Base-by-base conservation (phyloP, 306 rosid species). In the Vigna trinervia region DNA sequence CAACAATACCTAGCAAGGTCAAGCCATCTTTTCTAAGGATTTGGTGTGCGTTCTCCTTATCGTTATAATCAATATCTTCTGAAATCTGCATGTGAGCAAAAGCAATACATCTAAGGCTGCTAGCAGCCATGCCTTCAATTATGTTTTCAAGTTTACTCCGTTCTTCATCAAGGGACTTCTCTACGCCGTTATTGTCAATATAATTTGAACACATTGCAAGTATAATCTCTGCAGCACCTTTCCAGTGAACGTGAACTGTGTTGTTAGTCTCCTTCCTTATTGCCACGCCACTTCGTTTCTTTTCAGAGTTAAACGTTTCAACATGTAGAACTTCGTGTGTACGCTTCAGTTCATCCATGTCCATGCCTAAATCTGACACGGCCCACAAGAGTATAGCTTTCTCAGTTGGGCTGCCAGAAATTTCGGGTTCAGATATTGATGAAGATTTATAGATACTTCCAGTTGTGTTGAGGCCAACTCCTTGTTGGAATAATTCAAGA, bases 201-300 rank as follows among this genome's bases (percentile, higher is more conserved):
- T 89, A 93, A 26, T 78, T 81, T 14, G 87, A 83, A 80, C 98
- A 93, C 90, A 84, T 88, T 60, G 93, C 90, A 52, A 93, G 86
- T 39, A 91, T 78, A 82, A 91, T 86, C 96, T 91, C 97, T 3
- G 97, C 93, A 69, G 97, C 98, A 41, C 97, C 97, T 88, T 93
- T 93, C 96, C 97, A 93, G 67, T 91, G 98, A 77, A 89, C 87
- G 36, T 84, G 89, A 66, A 91, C 78, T 48, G 75, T 78, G 84
- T 70, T 73, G 60, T 91, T 83, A 5, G 4, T 57, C 43, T 73
- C 74, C 62, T 85, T 87, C 84, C 65, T 91, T 63, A 89, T 71
- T 32, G 88, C 85, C 17, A 89, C 85, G 52, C 97, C 98, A 11
- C 98, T 91, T 72, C 97, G 83, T 85, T 93, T 93, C 90, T 91